These are phyloP conservation scores for Daedaleopsis nitida DNA, from an alignment of 768 basidiomycete genomes.

Conservation along the genomic window DNA sequence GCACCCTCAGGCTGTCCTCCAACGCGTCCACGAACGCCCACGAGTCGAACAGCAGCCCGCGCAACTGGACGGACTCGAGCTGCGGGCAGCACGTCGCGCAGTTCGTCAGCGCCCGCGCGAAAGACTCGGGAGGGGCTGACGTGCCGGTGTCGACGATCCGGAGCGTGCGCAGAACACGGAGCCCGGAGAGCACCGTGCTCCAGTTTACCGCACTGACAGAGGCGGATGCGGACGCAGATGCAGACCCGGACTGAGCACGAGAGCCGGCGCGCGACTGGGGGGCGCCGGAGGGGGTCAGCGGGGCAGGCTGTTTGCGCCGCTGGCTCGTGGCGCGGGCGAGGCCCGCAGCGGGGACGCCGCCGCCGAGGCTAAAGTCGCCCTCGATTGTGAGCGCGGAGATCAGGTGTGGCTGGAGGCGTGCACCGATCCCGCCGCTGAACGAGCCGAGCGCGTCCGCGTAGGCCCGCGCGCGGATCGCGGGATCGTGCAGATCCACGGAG, in stretches of 20 bases:
- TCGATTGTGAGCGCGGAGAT: neutral
- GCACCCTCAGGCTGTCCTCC: too few species aligned
- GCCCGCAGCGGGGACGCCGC: too few species aligned
- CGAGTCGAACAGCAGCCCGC: too few species aligned
- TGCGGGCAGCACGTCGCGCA: neutral
- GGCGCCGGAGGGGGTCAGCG: too few species aligned
- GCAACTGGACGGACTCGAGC: too few species aligned
- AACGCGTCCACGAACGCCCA: too few species aligned
- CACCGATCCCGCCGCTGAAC: neutral
- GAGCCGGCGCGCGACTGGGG: too few species aligned
- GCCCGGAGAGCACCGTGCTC: neutral
- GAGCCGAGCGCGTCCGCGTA: neutral
- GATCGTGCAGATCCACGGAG: neutral
- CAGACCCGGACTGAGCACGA: too few species aligned
- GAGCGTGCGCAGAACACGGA: neutral
- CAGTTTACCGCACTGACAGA: neutral
- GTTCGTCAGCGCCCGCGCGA: neutral
- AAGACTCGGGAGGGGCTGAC: neutral
- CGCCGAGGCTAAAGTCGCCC: neutral
- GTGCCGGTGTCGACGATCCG: neutral
- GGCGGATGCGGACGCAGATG: neutral
- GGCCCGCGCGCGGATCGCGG: neutral
- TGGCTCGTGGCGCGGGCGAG: too few species aligned
- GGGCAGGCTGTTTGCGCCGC: too few species aligned
- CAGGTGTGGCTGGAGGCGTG: neutral